Evolutionary conservation across 2,329 filamentous ascomycete genomes (phyloP).

Genomic region (Aplosporella prunicola): DNA sequence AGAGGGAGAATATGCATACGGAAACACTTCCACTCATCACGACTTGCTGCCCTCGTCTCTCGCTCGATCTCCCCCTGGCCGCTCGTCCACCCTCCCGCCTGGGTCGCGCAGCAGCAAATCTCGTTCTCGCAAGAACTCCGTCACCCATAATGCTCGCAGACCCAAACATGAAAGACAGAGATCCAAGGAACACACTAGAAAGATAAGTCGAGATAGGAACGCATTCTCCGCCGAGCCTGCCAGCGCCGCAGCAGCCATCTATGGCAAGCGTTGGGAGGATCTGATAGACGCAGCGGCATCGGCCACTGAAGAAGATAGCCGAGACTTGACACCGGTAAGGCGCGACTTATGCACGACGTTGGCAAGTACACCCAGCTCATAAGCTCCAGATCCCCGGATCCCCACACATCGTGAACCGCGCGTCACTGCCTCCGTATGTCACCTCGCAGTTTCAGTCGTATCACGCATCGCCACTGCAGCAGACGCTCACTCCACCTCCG

Average conservation of each 20-base stretch:
- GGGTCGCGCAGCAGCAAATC: constrained; percentile 64
- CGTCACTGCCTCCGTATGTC: constrained; percentile 51
- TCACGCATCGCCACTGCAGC: constrained; percentile 82
- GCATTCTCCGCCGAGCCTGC: constrained; percentile 79
- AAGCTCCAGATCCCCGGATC: constrained; percentile 36
- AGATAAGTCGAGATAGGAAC: constrained; percentile 67
- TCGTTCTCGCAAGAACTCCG: constrained; percentile 74
- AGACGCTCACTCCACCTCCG: constrained; percentile 73
- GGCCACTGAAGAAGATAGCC: constrained; percentile 82
- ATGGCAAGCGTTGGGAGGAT: constrained; percentile 92
- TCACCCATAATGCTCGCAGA: constrained; percentile 68
- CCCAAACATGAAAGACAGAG: constrained; percentile 71
- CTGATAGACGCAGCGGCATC: constrained; percentile 90
- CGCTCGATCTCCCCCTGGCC: constrained; percentile 70
- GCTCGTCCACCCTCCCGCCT: constrained; percentile 80
- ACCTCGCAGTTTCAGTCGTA: constrained; percentile 54
- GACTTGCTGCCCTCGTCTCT: constrained; percentile 78
- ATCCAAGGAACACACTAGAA: constrained; percentile 65
- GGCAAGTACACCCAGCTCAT: constrained; percentile 4
- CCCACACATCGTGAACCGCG: constrained; percentile 44
- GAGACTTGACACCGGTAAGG: constrained; percentile 77
- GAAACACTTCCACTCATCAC: constrained; percentile 48
- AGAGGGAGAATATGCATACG: constrained; percentile 6
- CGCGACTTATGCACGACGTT: neutral
- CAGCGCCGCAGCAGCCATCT: constrained; percentile 52